Conservation (phyloP, 2,329 filamentous ascomycete genomes). For the Calcarisporium arbuscula region DNA sequence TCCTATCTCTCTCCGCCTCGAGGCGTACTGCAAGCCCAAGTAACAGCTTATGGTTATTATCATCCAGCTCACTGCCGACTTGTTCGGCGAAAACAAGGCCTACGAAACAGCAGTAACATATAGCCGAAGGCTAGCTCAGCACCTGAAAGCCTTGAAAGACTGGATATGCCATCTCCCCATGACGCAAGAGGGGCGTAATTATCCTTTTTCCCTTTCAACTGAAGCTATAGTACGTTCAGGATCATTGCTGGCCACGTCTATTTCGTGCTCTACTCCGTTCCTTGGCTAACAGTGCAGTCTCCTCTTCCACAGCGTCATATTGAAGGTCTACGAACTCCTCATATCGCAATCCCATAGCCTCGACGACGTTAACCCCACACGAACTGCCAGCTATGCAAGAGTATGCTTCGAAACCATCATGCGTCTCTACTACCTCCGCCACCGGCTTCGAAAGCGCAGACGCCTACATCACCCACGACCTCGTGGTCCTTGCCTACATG, state of each 20-base stretch:
- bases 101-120: background rate
- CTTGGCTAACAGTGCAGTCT: background rate
- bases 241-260: too few species aligned
- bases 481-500: too few species aligned
- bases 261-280: too few species aligned
- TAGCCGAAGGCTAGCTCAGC: background rate
- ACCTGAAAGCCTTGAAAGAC: background rate
- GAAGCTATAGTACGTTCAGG: too few species aligned
- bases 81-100: background rate
- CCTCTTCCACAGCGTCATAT: background rate
- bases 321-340: background rate
- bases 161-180: background rate
- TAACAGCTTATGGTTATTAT: background rate
- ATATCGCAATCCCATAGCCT: background rate
- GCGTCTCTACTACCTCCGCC: conserved; percentile 16
- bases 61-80: too few species aligned
- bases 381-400: background rate
- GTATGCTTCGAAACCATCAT: conserved; percentile 11
- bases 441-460: conserved; percentile 15
- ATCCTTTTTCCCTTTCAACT: background rate
- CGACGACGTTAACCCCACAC: background rate
- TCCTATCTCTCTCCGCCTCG: conserved; percentile 1
- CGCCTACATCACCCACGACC: conserved; percentile 12
- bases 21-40: background rate
- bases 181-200: background rate